Evolutionary conservation across 768 basidiomycete species (phyloP).

Genomic region (Hydnomerulius pinastri): DNA sequence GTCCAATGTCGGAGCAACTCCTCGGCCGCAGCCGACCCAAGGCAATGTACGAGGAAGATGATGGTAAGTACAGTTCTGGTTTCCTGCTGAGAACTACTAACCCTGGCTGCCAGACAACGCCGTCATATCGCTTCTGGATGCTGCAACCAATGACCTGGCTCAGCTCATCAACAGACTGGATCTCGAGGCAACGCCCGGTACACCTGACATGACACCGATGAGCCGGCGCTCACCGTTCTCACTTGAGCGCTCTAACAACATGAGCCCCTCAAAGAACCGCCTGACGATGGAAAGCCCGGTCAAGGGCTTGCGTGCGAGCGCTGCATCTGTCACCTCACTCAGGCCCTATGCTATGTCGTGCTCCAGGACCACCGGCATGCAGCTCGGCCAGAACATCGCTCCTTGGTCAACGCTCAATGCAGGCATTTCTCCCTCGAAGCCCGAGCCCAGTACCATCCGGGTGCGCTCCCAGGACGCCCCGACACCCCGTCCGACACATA

Average conservation of each 20-base stretch:
- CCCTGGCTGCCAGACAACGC: conserved; percentile 37
- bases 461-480: conserved; percentile 28
- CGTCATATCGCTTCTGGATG: conserved; percentile 69
- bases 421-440: conserved; percentile 40
- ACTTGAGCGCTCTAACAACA: conserved; percentile 20
- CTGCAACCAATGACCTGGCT: conserved; percentile 79
- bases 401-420: conserved; percentile 58
- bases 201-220: conserved; percentile 49
- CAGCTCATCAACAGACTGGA: conserved; percentile 80
- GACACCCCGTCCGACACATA: conserved; percentile 39
- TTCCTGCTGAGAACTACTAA: background rate
- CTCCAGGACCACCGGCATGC: conserved; percentile 19
- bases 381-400: conserved; percentile 58
- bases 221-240: conserved; percentile 25
- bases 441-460: conserved; percentile 21
- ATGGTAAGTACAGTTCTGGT: conserved; percentile 29
- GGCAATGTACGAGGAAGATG: conserved; percentile 51
- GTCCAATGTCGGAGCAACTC: conserved; percentile 69
- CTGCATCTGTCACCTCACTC: conserved; percentile 48
- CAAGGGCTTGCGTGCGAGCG: conserved; percentile 36
- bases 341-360: conserved; percentile 47
- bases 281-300: conserved; percentile 37
- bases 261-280: conserved; percentile 35
- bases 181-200: conserved; percentile 73
- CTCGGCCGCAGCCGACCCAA: conserved; percentile 49